Percentiles rank a stretch among this genome's conserved stretches.
Evolutionary conservation across 2,329 filamentous ascomycete genomes (phyloP).

Genomic region (Pseudogymnoascus sp.): DNA sequence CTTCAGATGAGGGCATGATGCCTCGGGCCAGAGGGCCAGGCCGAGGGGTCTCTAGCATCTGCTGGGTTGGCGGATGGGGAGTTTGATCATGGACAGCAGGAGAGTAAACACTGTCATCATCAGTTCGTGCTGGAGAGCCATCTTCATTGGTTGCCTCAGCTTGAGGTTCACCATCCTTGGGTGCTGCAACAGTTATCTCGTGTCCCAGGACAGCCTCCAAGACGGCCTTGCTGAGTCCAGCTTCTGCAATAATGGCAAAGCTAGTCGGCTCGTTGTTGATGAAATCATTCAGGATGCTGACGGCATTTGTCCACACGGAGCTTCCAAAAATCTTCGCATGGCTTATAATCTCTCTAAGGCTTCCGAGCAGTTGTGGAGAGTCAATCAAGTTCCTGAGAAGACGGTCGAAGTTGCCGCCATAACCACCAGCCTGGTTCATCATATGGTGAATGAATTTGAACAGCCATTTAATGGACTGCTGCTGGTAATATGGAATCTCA

Average conservation of each 20-base stretch:
- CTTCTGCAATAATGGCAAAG: conserved; percentile 91
- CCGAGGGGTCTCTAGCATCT: conserved; percentile 40
- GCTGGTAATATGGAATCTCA: conserved; percentile 83
- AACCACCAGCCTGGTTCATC: conserved; percentile 67
- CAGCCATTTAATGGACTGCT: conserved; percentile 86
- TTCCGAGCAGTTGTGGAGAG: conserved; percentile 73
- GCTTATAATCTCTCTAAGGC: conserved; percentile 72
- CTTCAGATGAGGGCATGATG: conserved; percentile 80
- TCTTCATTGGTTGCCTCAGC: conserved; percentile 27
- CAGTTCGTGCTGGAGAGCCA: conserved; percentile 18
- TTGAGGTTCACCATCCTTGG: conserved; percentile 20
- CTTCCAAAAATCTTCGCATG: conserved; percentile 77
- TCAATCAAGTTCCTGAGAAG: conserved; percentile 89
- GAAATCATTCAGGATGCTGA: conserved; percentile 87
- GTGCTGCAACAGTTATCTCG: conserved; percentile 22
- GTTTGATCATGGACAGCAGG: conserved; percentile 29
- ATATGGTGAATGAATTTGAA: conserved; percentile 96
- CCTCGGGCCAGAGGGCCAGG: conserved; percentile 51
- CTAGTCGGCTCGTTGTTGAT: conserved; percentile 99
- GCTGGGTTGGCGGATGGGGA: conserved; percentile 46
- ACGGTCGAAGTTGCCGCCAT: conserved; percentile 77
- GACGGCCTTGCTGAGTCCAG: conserved; percentile 78
- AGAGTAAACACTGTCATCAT: conserved; percentile 23
- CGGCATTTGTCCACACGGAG: conserved; percentile 90
- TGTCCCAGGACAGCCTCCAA: conserved; percentile 69